Evolutionary conservation across 768 basidiomycete species (phyloP), one percentile per base, ranked within the genome.

Genomic region (Rhizopogon vesiculosus): DNA sequence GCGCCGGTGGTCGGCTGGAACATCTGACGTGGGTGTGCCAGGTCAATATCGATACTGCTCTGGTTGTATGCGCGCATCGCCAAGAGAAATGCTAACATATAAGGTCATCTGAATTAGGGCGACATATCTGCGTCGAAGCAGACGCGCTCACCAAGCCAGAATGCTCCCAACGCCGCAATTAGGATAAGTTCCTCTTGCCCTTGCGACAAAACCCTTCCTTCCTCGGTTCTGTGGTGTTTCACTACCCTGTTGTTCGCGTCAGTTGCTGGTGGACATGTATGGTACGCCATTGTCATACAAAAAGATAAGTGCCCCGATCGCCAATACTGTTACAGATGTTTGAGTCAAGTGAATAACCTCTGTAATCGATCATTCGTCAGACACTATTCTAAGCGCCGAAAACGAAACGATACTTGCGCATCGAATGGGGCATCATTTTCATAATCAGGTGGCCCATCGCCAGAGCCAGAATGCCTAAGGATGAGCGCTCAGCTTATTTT

Each of bases 131-230:
- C 38, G 48, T 41, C 2, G 8, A 40, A 22, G 39, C 3, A 29
- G 33, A 52, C 29, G 13, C 42, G 56, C 82, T 66, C 66, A 90
- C 90, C 87, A 49, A 91, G 74, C 87, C 87, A 91, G 65, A 88
- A 81, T 56, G 91, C 71, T 10, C 84, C 88, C 55, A 91, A 78
- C 3, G 85, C 84, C 5, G 75, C 83, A 58, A 92, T 86, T 68
- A 92, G 64, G 18, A 87, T 72, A 69, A 83, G 78, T 63, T 92
- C 88, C 64, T 90, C 87, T 62, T 92, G 90, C 54, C 76, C 76
- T 61, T 82, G 83, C 44, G 86, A 83, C 62, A 92, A 68, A 57
- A 85, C 66, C 50, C 79, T 79, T 13, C 60, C 63, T 22, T 33
- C 42, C 13, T 80, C 76, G 64, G 71, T 74, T 55, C 79, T 78